Conservation (phyloP, 495 filamentous ascomycete genomes). For the Trichoderma orchidacearum region DNA sequence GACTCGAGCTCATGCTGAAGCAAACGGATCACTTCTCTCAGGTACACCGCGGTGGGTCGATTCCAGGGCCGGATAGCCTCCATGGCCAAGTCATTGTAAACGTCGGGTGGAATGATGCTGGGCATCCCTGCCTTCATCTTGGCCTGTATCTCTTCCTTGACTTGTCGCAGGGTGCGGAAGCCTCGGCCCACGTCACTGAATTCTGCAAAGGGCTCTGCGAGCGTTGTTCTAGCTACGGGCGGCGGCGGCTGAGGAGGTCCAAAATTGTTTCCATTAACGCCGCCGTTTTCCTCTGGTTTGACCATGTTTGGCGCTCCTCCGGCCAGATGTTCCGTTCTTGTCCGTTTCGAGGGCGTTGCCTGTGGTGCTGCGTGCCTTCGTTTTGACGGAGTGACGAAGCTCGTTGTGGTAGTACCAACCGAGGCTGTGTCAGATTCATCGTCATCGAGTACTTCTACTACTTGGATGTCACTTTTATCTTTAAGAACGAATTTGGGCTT, state of each 20-base stretch:
- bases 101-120: slow-evolving; percentile 23
- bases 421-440: slow-evolving; percentile 4
- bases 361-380: background rate
- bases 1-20: slow-evolving; percentile 14
- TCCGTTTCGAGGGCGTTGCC: background rate
- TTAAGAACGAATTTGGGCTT: slow-evolving; percentile 31
- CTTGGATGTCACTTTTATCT: slow-evolving; percentile 9
- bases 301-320: background rate
- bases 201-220: background rate
- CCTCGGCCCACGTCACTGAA: background rate
- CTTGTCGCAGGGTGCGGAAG: slow-evolving; percentile 14
- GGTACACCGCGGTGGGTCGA: slow-evolving; percentile 15
- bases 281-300: background rate
- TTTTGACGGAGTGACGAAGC: background rate
- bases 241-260: background rate
- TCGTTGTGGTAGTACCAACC: slow-evolving; percentile 8
- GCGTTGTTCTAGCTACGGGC: background rate
- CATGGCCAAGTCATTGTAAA: slow-evolving; percentile 24
- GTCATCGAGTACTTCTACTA: slow-evolving; percentile 14
- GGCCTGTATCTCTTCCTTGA: slow-evolving; percentile 19
- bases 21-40: slow-evolving; percentile 19
- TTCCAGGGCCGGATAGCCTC: slow-evolving; percentile 24
- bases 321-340: background rate
- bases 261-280: background rate
- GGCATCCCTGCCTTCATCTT: slow-evolving; percentile 29